A percentile compares a stretch with the other conserved stretches of the same genome.
Evolutionary conservation across 129 eudicot species (phyloP).

Genomic region (Smallanthus sonchifolius): DNA sequence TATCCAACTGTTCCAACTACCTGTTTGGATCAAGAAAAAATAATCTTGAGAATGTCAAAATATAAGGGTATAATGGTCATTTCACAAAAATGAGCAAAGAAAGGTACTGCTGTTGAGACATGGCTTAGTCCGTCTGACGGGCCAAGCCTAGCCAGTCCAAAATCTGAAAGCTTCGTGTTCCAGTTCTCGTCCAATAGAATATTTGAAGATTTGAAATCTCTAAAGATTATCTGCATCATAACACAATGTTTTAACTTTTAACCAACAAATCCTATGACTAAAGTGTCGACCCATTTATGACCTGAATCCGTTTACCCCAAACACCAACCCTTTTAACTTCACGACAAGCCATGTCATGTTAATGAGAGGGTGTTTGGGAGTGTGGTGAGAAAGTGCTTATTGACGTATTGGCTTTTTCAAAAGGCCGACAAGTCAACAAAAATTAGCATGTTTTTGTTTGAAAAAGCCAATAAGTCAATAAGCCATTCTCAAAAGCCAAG

Average conservation of each 20-base stretch:
- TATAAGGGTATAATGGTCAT: neutral
- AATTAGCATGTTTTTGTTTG: too few species aligned
- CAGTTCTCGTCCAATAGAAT: constrained; percentile 69
- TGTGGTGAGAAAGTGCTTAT: too few species aligned
- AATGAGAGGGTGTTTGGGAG: too few species aligned
- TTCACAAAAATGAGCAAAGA: neutral
- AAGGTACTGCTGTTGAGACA: constrained; percentile 72
- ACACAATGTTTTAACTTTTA: constrained; percentile 1
- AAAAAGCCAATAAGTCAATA: too few species aligned
- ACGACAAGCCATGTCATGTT: too few species aligned
- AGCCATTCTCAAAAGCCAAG: too few species aligned
- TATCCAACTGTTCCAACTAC: constrained; percentile 85
- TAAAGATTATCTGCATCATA: constrained; percentile 58
- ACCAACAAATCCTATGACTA: neutral
- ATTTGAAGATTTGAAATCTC: constrained; percentile 84
- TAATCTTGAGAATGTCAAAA: neutral
- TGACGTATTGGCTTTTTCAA: too few species aligned
- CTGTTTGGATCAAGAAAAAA: constrained; percentile 27
- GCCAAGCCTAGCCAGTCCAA: constrained; percentile 76
- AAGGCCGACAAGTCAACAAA: too few species aligned
- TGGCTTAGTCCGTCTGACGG: constrained; percentile 79
- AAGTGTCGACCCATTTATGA: too few species aligned
- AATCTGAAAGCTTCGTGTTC: constrained; percentile 87
- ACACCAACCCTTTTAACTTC: too few species aligned
- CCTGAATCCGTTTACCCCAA: too few species aligned